A percentile compares a stretch with the other conserved stretches of the same genome.
Conservation (phyloP, 257 asterid species). For the Ocimum tenuiflorum region DNA sequence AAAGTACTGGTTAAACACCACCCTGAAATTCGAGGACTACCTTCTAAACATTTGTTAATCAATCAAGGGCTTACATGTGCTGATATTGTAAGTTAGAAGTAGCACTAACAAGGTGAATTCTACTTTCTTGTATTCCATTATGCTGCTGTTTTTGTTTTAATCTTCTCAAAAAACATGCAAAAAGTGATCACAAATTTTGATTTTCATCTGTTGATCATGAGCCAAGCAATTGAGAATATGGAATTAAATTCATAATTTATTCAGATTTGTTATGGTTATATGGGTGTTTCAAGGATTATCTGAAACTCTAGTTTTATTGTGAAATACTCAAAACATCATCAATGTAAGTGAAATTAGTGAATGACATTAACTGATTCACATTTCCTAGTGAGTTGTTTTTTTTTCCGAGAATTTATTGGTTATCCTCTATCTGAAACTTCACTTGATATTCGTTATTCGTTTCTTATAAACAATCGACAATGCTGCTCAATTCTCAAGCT, state of each 20-base stretch:
- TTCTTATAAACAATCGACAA: not conserved
- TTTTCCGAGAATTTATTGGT: not conserved
- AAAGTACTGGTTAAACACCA: not conserved
- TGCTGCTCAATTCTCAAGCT: not conserved
- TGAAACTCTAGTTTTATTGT: not conserved
- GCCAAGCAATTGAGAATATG: not conserved
- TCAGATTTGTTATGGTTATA: not conserved
- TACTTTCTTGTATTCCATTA: not conserved
- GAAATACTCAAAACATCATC: not conserved
- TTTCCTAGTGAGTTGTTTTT: not conserved
- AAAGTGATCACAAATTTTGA: not conserved
- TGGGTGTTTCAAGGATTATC: not conserved
- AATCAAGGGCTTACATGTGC: not conserved
- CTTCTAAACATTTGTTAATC: not conserved
- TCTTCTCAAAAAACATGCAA: not conserved
- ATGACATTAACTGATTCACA: not conserved
- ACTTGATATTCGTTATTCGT: not conserved
- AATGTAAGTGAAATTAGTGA: not conserved
- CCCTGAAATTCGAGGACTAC: not conserved
- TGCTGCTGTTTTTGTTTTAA: conserved; percentile 10
- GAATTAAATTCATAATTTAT: not conserved
- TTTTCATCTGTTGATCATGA: not conserved
- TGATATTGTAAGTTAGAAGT: not conserved
- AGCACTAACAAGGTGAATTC: not conserved
- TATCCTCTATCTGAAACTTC: not conserved